Conservation (phyloP, 805 yeast genomes). For the Pichia pseudocactophila region DNA sequence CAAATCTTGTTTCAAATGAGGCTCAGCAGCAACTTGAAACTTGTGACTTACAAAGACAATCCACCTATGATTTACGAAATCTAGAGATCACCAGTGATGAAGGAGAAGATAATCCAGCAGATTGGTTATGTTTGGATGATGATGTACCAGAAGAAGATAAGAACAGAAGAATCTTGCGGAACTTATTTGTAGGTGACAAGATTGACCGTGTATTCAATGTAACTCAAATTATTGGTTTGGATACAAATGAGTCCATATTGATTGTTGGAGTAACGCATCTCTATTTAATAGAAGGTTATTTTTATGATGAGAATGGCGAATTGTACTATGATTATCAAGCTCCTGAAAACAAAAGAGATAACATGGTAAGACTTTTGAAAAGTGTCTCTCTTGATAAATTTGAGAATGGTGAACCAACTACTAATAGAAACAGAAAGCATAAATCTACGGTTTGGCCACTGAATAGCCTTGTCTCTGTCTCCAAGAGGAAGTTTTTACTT, state of each 20-base stretch:
- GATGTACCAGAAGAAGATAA: constrained; percentile 42
- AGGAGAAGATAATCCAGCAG: background rate
- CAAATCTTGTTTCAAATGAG: constrained; percentile 25
- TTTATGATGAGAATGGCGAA: constrained; percentile 41
- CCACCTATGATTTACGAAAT: background rate
- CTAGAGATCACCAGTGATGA: background rate
- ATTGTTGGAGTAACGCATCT: constrained; percentile 58
- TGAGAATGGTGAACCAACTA: constrained; percentile 6
- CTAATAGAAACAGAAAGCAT: constrained; percentile 28
- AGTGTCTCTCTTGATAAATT: constrained; percentile 12
- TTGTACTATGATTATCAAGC: constrained; percentile 64
- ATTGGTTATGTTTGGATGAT: background rate
- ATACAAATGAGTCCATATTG: constrained; percentile 64
- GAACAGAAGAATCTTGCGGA: constrained; percentile 64
- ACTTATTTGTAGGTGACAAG: constrained; percentile 60
- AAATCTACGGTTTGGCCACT: constrained; percentile 52
- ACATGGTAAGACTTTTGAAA: constrained; percentile 55
- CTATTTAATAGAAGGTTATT: constrained; percentile 64
- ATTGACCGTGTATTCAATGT: constrained; percentile 70
- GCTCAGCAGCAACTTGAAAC: constrained; percentile 1
- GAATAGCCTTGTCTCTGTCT: constrained; percentile 49
- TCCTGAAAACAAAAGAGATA: constrained; percentile 53
- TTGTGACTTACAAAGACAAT: constrained; percentile 4
- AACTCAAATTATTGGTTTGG: constrained; percentile 67
- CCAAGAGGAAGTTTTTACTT: constrained; percentile 66